A percentile compares a stretch with the other conserved stretches of the same genome.
phyloP scores from a whole-genome alignment of 352 stramenopile species.

The Pythium oligandrum region DNA sequence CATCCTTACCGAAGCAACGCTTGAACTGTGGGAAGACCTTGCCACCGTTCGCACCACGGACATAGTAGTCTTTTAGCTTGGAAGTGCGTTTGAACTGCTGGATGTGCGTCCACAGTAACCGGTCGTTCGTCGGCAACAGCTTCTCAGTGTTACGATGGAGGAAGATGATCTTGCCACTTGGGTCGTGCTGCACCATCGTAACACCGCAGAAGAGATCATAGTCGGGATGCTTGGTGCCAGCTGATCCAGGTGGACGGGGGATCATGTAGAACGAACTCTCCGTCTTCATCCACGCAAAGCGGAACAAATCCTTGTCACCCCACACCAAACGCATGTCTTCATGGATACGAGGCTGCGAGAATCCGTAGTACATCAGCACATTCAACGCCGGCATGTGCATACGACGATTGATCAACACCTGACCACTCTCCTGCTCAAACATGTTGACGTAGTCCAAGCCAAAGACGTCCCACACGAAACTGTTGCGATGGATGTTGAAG shows the following conservation, averaged over 20 bases:
- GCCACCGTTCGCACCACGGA: conserved; percentile 54
- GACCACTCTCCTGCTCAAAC: conserved; percentile 79
- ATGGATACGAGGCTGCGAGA: conserved; percentile 29
- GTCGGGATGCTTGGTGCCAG: conserved; percentile 32
- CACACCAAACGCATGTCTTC: conserved; percentile 51
- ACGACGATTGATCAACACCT: conserved; percentile 57
- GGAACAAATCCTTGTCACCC: conserved; percentile 80
- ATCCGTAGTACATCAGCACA: conserved; percentile 63
- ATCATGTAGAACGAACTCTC: conserved; percentile 60
- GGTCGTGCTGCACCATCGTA: conserved; percentile 70
- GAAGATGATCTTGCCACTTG: conserved; percentile 40
- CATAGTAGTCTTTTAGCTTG: conserved; percentile 39
- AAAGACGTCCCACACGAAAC: conserved; percentile 68
- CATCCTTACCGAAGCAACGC: conserved; percentile 41
- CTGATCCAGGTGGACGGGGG: conserved; percentile 33
- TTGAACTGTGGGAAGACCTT: conserved; percentile 18
- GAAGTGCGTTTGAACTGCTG: conserved; percentile 43
- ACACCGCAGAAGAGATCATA: conserved; percentile 66
- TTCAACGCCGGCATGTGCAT: conserved; percentile 45
- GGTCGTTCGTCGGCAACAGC: conserved; percentile 36
- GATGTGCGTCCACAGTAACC: conserved; percentile 38
- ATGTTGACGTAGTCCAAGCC: conserved; percentile 50
- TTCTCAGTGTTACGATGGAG: conserved; percentile 69
- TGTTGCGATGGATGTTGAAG: conserved; percentile 66
- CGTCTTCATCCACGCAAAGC: conserved; percentile 74